Base-by-base conservation (phyloP, 1,284 basidiomycete species). In the Paramarasmius palmivorus region DNA sequence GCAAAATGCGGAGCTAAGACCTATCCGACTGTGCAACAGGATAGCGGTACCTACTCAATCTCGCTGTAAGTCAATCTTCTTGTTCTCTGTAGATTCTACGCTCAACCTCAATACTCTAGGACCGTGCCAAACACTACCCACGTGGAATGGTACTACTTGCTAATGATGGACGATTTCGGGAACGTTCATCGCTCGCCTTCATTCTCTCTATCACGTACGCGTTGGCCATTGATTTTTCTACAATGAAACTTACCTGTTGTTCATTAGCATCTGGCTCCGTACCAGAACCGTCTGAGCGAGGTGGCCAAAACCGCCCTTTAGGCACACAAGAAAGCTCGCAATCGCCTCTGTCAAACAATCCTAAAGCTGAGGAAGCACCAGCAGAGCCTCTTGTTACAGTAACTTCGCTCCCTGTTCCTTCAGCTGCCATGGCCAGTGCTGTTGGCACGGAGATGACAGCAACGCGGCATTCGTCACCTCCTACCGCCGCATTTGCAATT, bases 181-280 rank as follows among this genome's bases (percentile, higher is more conserved):
- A 59, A 65, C 36, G 61, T 58, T 17, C 65, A 64, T 52, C 63
- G 60, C 17, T 79, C 78, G 0, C 74, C 77, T 0, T 54, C 60
- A 10, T 81, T 82, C 58, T 66, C 63, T 22, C 63, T 81, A 39
- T 64, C 62, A 58, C 63, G 77, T 79, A 58, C 64, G 76, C 63
- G 26, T 8, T 26, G 10, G 12, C n/a, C 14, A 6, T 22, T 7
- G 41, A 23, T 20, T 32, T 20, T 45, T 45, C 22, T 37, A 12
- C n/a, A 14, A 2, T 40, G 44, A 26, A 15, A 25, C 29, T 50
- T 26, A 29, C 26, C 29, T 38, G 48, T 35, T 17, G 35, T n/a
- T 14, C 45, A 35, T 32, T 52, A 54, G 56, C 23, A 54, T 58
- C 45, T 36, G 25, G 37, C 25, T 20, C 38, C 12, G 32, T 39